Evolutionary conservation across 768 basidiomycete genomes (phyloP), one percentile per base, ranked within the genome.

Genomic region (Tylopilus rubrobrunneus): DNA sequence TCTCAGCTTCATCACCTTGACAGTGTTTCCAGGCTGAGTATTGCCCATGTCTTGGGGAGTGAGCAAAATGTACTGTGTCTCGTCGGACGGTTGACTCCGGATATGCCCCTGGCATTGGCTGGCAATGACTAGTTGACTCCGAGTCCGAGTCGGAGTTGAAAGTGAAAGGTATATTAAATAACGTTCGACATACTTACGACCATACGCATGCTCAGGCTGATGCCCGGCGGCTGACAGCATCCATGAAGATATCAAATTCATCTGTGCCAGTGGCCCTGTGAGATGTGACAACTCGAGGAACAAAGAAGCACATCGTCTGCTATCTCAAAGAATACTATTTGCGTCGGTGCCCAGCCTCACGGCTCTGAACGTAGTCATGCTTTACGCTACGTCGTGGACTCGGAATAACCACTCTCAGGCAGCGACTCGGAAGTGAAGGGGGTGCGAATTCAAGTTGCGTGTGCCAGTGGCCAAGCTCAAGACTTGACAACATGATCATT

Each of bases 241-340:
- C 92, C 91, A 98, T 93, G 76, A 96, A 98, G 11, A 98, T 96
- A 62, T 98, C 96, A 66, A 97, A 99, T 68, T 99, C 97, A 64
- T 99, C 97, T 85, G 56, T 15, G 7, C n/a, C n/a, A n/a, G n/a
- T n/a, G n/a, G 36, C 2, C 8, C 41, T 42, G 57, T 69, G 34
- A 69, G 60, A 49, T n/a, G n/a, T n/a, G n/a, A n/a, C 29, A 8
- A 47, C 21, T n/a, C n/a, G n/a, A 7, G 25, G 21, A 7, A 25
- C 17, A 11, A 4, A 17, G 5, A 36, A 46, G 19, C 25, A 31
- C 33, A n/a, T n/a, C n/a, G n/a, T n/a, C n/a, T n/a, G n/a, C n/a
- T n/a, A n/a, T n/a, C n/a, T n/a, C n/a, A n/a, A n/a, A n/a, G n/a
- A n/a, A n/a, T n/a, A n/a, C n/a, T n/a, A n/a, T n/a, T n/a, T n/a